A percentile compares a stretch with the other conserved stretches of the same genome.
Conservation (phyloP, 495 filamentous ascomycete genomes). For the Pseudotulostoma volvatum region DNA sequence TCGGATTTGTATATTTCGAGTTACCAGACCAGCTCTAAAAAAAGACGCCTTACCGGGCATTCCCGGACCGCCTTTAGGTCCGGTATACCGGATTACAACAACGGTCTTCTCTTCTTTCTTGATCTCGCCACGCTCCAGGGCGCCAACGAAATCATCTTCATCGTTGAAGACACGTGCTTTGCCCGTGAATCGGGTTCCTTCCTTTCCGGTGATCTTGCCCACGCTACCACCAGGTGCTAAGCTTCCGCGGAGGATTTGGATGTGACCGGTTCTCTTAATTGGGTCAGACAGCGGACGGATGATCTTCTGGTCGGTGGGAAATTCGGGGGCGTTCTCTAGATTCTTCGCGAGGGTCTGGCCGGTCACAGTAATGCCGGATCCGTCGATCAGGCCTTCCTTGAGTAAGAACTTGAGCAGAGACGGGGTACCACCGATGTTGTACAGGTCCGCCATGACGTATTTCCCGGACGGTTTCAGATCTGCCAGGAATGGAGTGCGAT, state of each 20-base stretch:
- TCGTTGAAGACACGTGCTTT: constrained; percentile 77
- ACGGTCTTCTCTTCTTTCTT: constrained; percentile 97
- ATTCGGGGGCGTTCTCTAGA: constrained; percentile 56
- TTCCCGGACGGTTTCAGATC: constrained; percentile 96
- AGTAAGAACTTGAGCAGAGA: constrained; percentile 82
- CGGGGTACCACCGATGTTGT: constrained; percentile 82
- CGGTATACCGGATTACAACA: constrained; percentile 92
- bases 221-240: constrained; percentile 85
- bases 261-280: constrained; percentile 87
- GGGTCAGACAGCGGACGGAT: constrained; percentile 84
- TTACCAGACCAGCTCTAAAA: not conserved
- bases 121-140: constrained; percentile 66
- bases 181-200: constrained; percentile 75
- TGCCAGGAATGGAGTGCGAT: constrained; percentile 82
- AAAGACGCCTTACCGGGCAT: constrained; percentile 55
- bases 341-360: constrained; percentile 90
- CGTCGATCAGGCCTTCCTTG: constrained; percentile 76
- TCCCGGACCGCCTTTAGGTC: constrained; percentile 85
- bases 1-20: not conserved
- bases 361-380: constrained; percentile 79
- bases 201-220: constrained; percentile 97
- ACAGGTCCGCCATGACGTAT: constrained; percentile 87
- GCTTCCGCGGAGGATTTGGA: constrained; percentile 86
- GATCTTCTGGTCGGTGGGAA: constrained; percentile 73
- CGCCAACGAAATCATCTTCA: constrained; percentile 64